These are phyloP conservation scores for Leccinum aurantiacum DNA, from an alignment of 768 basidiomycete genomes.

Conservation along the genomic window DNA sequence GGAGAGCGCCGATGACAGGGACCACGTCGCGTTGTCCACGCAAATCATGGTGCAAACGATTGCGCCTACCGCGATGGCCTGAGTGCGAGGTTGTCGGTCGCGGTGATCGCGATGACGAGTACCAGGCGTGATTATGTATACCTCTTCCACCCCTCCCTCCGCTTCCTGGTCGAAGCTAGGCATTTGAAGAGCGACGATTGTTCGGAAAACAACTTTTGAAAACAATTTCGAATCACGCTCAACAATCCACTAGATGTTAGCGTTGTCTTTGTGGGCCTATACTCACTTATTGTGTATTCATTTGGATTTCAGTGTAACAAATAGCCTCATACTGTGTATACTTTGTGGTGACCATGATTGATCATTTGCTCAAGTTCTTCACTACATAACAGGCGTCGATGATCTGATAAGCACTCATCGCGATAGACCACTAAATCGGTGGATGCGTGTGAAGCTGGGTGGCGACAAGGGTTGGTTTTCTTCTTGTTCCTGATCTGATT, in stretches of 20 bases:
- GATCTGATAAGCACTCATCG: too few species aligned
- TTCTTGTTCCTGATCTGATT: too few species aligned
- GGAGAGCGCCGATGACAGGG: neutral
- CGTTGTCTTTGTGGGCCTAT: neutral
- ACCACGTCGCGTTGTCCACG: neutral
- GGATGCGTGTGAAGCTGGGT: too few species aligned
- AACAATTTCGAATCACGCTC: neutral
- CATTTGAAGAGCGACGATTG: neutral
- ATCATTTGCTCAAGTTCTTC: too few species aligned
- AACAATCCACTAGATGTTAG: neutral
- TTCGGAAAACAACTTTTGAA: neutral
- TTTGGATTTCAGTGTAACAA: neutral
- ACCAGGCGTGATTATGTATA: neutral
- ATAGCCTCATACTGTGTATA: too few species aligned
- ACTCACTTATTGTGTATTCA: neutral
- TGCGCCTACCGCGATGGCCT: neutral
- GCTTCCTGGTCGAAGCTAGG: neutral
- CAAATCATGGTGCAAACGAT: neutral
- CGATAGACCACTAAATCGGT: too few species aligned
- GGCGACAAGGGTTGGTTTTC: too few species aligned
- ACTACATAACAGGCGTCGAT: too few species aligned
- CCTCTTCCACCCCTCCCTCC: neutral
- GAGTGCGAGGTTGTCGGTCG: neutral
- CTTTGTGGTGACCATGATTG: too few species aligned
- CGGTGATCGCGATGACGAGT: neutral